Evolutionary conservation across 176 grass and related monocot genomes (phyloP), one percentile per base, ranked within the genome.

Genomic region (Rhynchospora pubera): DNA sequence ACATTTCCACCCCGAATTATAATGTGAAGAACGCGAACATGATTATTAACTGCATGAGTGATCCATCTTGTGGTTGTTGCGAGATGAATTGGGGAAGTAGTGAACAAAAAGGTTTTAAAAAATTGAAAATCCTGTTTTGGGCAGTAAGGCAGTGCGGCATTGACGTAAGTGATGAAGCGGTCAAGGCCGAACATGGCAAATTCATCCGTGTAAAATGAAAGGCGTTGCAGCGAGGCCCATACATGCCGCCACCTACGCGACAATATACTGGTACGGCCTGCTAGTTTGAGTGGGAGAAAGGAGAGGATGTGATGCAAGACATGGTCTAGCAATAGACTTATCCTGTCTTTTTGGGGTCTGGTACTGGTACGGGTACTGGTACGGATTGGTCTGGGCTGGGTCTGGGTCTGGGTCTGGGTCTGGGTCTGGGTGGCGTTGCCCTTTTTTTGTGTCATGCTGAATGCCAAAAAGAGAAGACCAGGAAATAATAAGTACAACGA

Each of bases 1-100:
- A 81, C 79, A 64, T 81, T 81, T 81, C 79, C 79, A 0, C 79
- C 79, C 61, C 24, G 58, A 30, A 81, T 81, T 81, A 81, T 81
- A 14, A 81, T 65, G 45, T 23, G 15, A 16, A 81, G 59, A 65
- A 8, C 19, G 18, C 10, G 58, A 65, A 65, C 79, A 63, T 81
- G 60, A 15, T 61, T 65, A 50, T 65, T 81, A 26, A 81, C 79
- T 9, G 79, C 43, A 4, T 63, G 57, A 52, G 23, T 50, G 79
- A 81, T 81, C 79, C 79, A 81, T 65, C 79, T 62, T 47, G 79
- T 63, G 26, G 60, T 81, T 65, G 19, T 81, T 22, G 60, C 79
- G 43, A 81, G 79, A 81, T 81, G 51, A 22, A 42, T 47, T 26
- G 59, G 58, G 4, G 79, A 81, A 81, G 65, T 60, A 64, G 42